Conservation (phyloP, 495 filamentous ascomycete genomes). For the Cercophora newfieldiana region DNA sequence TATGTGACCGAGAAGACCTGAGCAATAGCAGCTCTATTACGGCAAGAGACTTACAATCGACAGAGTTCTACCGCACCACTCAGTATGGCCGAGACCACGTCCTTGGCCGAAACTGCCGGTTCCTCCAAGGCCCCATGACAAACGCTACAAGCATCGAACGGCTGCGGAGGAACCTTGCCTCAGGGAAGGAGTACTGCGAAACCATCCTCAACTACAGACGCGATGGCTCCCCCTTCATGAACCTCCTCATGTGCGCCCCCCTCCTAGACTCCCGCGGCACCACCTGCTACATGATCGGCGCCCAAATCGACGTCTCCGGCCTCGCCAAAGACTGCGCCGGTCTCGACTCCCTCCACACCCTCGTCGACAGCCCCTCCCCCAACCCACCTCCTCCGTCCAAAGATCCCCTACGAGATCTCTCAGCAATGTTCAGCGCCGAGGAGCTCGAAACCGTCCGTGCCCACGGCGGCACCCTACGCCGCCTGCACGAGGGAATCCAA, state of each 20-base stretch:
- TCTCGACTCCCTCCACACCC: slow-evolving; percentile 54
- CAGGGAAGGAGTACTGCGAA: slow-evolving; percentile 64
- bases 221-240: slow-evolving; percentile 69
- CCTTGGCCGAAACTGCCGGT: slow-evolving; percentile 62
- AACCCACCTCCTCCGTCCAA: slow-evolving; percentile 11
- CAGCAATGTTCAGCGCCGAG: slow-evolving; percentile 60
- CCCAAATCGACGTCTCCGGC: slow-evolving; percentile 62
- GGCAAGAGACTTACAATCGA: background rate
- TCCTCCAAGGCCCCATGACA: slow-evolving; percentile 63
- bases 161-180: slow-evolving; percentile 55
- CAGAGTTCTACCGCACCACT: slow-evolving; percentile 62
- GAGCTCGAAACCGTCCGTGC: slow-evolving; percentile 60
- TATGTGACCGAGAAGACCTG: slow-evolving; percentile 34
- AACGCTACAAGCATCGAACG: slow-evolving; percentile 51
- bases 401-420: slow-evolving; percentile 51
- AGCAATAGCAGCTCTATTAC: slow-evolving; percentile 11
- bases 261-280: slow-evolving; percentile 60
- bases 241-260: slow-evolving; percentile 63
- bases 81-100: slow-evolving; percentile 61
- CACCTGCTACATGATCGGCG: slow-evolving; percentile 62
- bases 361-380: slow-evolving; percentile 31
- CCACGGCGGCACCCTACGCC: slow-evolving; percentile 57
- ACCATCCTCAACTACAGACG: slow-evolving; percentile 67
- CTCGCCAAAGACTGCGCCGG: slow-evolving; percentile 58
- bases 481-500: slow-evolving; percentile 48